Base-by-base conservation (phyloP, 2,329 filamentous ascomycete species). In the Venturia aucupariae region DNA sequence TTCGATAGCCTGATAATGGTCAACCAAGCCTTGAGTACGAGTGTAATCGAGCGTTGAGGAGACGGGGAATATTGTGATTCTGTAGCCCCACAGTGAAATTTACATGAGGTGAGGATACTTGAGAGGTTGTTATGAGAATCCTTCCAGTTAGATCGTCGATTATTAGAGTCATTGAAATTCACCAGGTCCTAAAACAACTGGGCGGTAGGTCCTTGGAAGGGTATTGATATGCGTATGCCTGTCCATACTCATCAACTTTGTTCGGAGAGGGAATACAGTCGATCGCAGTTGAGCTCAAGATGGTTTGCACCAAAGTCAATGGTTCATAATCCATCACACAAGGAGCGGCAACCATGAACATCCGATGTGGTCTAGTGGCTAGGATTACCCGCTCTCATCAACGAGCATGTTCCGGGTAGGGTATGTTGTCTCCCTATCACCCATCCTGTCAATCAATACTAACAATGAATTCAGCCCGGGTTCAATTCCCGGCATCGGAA, bases 361-460 rank as follows among this genome's bases (percentile, higher is more conserved):
- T 57, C 51, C 51, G 51, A 57, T 57, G 27, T 57, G 51, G 51
- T 57, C 51, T 57, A 57, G 51, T 35, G 30, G 51, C 51, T 57
- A 57, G 51, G 51, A 57, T 57, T 35, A 57, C 30, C 51, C 51
- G 51, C 51, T 57, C 51, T 57, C 30, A 32, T 35, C 51, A n/a
- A 57, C 30, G 51, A 57, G 27, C 51, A 57, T 38, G 51, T 57
- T 57, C 51, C 51, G 51, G 51, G 30, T 57, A 57, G 51, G 48
- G 48, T 54, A 54, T 13, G 48, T 54, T 54, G 32, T 54, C 48
- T n/a, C n/a, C n/a, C n/a, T n/a, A n/a, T n/a, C n/a, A n/a, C n/a
- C n/a, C n/a, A n/a, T n/a, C n/a, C n/a, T n/a, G n/a, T n/a, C n/a
- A n/a, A n/a, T n/a, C n/a, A n/a, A n/a, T n/a, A 17, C 48, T 54